Conservation (phyloP, 1,284 basidiomycete species). For the Microbotryum saponariae region DNA sequence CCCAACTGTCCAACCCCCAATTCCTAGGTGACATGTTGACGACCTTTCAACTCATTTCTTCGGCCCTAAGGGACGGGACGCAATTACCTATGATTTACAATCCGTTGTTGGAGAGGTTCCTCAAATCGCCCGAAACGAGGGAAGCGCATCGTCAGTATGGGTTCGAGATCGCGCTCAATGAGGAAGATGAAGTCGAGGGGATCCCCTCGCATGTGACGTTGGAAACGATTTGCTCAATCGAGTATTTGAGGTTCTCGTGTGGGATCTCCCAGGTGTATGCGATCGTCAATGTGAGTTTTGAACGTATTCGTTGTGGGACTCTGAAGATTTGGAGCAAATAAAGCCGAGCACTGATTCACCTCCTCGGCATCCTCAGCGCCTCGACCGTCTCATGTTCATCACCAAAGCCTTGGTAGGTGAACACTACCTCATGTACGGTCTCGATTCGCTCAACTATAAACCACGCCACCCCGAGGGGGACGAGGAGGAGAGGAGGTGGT, state of each 20-base stretch:
- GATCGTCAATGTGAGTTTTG: constrained; percentile 11
- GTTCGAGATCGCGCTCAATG: constrained; percentile 20
- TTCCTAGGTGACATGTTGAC: constrained; percentile 25
- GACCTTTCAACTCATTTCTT: constrained; percentile 19
- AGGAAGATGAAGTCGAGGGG: constrained; percentile 18
- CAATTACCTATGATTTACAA: constrained; percentile 26
- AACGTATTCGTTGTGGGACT: too few species aligned
- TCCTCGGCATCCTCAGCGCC: background rate
- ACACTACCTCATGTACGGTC: constrained; percentile 26
- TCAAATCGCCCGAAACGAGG: constrained; percentile 22
- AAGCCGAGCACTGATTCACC: too few species aligned
- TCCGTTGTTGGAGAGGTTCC: constrained; percentile 27
- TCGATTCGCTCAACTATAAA: constrained; percentile 7
- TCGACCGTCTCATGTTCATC: constrained; percentile 29
- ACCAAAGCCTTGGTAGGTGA: constrained; percentile 30
- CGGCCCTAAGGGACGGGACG: constrained; percentile 10
- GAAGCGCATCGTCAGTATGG: constrained; percentile 14
- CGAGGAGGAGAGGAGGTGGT: background rate
- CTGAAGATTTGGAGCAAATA: too few species aligned
- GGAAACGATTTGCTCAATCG: constrained; percentile 28
- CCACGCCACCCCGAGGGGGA: background rate
- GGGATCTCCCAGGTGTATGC: constrained; percentile 26
- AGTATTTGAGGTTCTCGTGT: constrained; percentile 27
- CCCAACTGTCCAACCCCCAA: constrained; percentile 22
- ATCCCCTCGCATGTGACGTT: constrained; percentile 27